A percentile compares a stretch with the other conserved stretches of the same genome.
Evolutionary conservation across 2,329 filamentous ascomycete genomes (phyloP).

Genomic region (Fusarium nodosum): DNA sequence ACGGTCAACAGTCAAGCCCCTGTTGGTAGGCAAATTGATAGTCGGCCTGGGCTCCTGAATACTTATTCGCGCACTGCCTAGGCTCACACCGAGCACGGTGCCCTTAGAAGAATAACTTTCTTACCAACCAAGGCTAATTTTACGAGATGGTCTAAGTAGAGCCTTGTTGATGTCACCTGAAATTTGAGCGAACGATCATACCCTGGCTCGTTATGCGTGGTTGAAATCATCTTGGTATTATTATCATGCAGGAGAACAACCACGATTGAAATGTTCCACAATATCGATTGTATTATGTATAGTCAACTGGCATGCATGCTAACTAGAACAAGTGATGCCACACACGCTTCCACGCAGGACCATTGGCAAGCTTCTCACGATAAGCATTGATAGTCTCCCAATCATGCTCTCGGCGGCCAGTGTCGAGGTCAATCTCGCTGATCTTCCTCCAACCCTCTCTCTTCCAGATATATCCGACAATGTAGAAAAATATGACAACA

Average conservation of each 20-base stretch:
- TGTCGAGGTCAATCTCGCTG: conserved; percentile 75
- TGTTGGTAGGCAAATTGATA: too few relatives aligned
- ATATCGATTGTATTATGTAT: too few relatives aligned
- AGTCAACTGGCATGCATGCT: neutral
- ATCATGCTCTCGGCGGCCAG: conserved; percentile 72
- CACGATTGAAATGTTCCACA: neutral
- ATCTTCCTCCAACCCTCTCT: conserved; percentile 68
- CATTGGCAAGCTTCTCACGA: conserved; percentile 59
- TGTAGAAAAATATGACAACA: conserved; percentile 67
- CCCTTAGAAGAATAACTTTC: too few relatives aligned
- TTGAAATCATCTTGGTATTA: too few relatives aligned
- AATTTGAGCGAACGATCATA: neutral
- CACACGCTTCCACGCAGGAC: conserved; percentile 61
- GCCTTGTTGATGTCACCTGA: too few relatives aligned
- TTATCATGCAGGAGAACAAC: neutral
- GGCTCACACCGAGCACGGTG: too few relatives aligned
- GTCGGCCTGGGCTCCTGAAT: too few relatives aligned
- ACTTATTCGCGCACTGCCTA: too few relatives aligned
- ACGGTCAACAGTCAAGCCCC: too few relatives aligned
- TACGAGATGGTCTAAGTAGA: too few relatives aligned
- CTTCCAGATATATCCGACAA: conserved; percentile 74
- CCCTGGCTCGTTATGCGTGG: neutral
- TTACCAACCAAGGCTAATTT: too few relatives aligned
- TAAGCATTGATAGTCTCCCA: conserved; percentile 69
- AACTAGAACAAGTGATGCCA: conserved; percentile 50